phyloP scores from a whole-genome alignment of 2,329 filamentous ascomycete species.

The Microdochium bolleyi region DNA sequence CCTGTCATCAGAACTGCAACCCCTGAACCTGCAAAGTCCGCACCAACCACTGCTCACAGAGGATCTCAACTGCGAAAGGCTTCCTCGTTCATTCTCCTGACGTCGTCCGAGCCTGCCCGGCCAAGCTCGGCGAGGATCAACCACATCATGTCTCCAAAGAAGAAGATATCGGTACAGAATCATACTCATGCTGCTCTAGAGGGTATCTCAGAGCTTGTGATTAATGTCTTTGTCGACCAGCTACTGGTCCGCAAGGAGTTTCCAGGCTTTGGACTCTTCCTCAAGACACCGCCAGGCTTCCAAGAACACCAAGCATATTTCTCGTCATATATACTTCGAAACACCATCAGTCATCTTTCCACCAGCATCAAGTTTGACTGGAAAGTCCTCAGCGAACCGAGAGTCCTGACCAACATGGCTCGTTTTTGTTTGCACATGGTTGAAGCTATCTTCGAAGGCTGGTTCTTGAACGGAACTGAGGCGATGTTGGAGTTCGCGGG shows the following conservation, averaged over 20 bases:
- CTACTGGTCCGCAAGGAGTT: conserved; percentile 85
- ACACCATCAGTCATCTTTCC: conserved; percentile 63
- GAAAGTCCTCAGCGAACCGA: conserved; percentile 68
- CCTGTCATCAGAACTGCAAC: conserved; percentile 71
- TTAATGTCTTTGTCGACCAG: conserved; percentile 79
- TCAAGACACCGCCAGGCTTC: conserved; percentile 86
- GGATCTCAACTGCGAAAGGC: conserved; percentile 66
- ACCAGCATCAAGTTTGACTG: conserved; percentile 65
- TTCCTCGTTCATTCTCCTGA: conserved; percentile 87
- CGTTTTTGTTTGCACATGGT: conserved; percentile 74
- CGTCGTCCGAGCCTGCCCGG: conserved; percentile 55
- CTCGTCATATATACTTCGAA: conserved; percentile 78
- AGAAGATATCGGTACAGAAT: conserved; percentile 37
- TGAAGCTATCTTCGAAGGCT: conserved; percentile 90
- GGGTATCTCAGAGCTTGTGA: conserved; percentile 66
- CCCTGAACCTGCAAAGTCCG: conserved; percentile 38
- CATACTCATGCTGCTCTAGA: conserved; percentile 67
- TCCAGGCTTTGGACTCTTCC: conserved; percentile 73
- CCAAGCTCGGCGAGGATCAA: conserved; percentile 57
- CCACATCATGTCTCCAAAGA: conserved; percentile 52
- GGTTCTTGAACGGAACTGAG: conserved; percentile 87
- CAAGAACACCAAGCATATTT: conserved; percentile 94
- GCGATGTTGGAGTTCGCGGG: conserved; percentile 80
- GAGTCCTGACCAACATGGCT: conserved; percentile 78
- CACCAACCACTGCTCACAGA: conserved; percentile 24